Base-by-base conservation (phyloP, 257 asterid genomes). In the Rauvolfia tetraphylla region DNA sequence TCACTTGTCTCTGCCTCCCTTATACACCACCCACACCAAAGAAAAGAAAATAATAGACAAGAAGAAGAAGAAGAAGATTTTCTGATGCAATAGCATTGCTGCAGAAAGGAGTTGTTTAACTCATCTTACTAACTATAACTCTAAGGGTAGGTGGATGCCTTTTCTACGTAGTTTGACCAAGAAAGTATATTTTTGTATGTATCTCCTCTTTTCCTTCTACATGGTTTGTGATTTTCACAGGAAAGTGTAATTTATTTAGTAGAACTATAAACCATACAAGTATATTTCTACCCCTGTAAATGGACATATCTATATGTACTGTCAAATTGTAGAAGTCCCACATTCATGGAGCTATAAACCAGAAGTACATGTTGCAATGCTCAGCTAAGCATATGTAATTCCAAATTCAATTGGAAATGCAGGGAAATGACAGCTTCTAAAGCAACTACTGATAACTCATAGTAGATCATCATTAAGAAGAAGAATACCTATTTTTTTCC, bases 401-500 rank as follows among this genome's bases (percentile, higher is more conserved):
- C 25, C 23, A 1, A 14, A 27, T 51, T 29, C 56, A 11, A 27
- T 27, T 13, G 8, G 18, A 62, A 54, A 25, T 29, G 75, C 58
- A 33, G 33, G 34, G 12, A 53, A 59, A 71, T 49, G 31, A 46
- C 46, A 23, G 41, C 75, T 0, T 14, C 10, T 34, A 27, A 65
- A 53, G 44, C 36, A 65, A 38, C 48, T 29, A 53, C 25, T 2
- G 27, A 66, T 41, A 49, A 72, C 22, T 42, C 5, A 33, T 58
- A 25, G 18, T 42, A 4, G 48, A 49, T 71, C 72, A 56, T 67
- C 56, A 75, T 38, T 39, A 78, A 71, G 78, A 71, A 44, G 29
- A 76, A 73, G 84, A 54, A 73, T 88, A 95, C 99, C 99, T 85
- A 95, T 93, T 93, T 91, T 95, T 88, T 93, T 95, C 99, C 99